These are phyloP conservation scores for Colletotrichum sidae DNA, from an alignment of 2,329 filamentous ascomycete species.

Conservation along the genomic window DNA sequence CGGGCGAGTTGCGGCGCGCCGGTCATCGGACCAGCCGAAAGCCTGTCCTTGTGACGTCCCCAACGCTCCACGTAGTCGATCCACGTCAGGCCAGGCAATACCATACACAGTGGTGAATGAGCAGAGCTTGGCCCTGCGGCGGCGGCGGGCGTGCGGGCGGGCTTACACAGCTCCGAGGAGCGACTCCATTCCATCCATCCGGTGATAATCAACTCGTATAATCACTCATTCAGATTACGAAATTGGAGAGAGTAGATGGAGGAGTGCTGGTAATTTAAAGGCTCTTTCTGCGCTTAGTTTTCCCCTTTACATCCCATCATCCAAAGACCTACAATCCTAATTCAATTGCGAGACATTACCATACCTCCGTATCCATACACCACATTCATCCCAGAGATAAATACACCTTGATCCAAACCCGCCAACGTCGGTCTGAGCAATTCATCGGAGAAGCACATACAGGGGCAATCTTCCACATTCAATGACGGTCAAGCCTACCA, in stretches of 20 bases:
- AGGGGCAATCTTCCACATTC: background rate
- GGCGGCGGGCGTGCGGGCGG: background rate
- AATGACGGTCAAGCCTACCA: constrained; percentile 26
- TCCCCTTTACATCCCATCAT: constrained; percentile 2
- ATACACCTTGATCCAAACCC: background rate
- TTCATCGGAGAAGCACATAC: background rate
- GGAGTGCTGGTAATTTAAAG: background rate
- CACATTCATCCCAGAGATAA: background rate
- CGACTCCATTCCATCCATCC: constrained; percentile 11
- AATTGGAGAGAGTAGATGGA: background rate
- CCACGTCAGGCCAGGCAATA: constrained; percentile 31
- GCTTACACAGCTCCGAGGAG: constrained; percentile 20
- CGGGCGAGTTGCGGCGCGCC: constrained; percentile 7
- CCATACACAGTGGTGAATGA: background rate
- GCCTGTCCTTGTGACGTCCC: constrained; percentile 12
- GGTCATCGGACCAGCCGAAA: constrained; percentile 34
- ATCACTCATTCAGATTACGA: constrained; percentile 14
- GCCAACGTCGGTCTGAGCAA: background rate
- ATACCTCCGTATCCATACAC: no score
- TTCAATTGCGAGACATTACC: background rate
- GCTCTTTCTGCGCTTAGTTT: background rate
- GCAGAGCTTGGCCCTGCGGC: background rate
- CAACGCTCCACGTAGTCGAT: constrained; percentile 20
- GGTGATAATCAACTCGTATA: constrained; percentile 23
- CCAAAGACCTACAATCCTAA: background rate